Percentiles rank a stretch among this genome's conserved stretches.
These are phyloP conservation scores for Leccinum pellstonianum DNA, from an alignment of 768 basidiomycete genomes.

Conservation along the genomic window DNA sequence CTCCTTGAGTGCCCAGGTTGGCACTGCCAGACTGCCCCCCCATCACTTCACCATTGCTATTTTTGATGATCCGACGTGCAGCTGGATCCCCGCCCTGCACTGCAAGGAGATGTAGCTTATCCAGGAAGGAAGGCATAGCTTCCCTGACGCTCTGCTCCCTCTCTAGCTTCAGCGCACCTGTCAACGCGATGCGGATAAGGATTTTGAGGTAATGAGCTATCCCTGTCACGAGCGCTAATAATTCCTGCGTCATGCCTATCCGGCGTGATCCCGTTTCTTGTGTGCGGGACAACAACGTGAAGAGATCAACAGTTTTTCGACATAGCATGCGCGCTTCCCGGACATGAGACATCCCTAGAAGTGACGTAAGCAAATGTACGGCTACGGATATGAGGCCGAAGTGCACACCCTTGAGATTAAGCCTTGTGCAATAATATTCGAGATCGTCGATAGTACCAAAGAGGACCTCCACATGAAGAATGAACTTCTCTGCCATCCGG, in stretches of 20 bases:
- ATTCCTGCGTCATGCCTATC: conserved; percentile 96
- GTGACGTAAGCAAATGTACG: conserved; percentile 14
- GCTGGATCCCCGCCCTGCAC: conserved; percentile 80
- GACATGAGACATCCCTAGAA: conserved; percentile 92
- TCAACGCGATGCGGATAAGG: conserved; percentile 95
- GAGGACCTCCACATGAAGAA: conserved; percentile 95
- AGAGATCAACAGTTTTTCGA: conserved; percentile 97
- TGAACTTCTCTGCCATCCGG: conserved; percentile 98
- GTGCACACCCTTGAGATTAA: conserved; percentile 79
- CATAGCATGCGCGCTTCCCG: conserved; percentile 98
- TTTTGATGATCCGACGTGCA: conserved; percentile 72
- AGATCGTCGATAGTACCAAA: conserved; percentile 98
- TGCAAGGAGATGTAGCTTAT: conserved; percentile 89
- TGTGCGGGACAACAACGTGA: conserved; percentile 92
- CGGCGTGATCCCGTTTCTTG: conserved; percentile 88
- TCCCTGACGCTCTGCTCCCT: conserved; percentile 80
- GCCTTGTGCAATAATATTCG: conserved; percentile 78
- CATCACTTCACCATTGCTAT: conserved; percentile 64
- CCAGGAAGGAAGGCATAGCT: conserved; percentile 87
- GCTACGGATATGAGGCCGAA: neutral
- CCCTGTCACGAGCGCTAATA: conserved; percentile 97
- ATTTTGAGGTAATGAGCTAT: conserved; percentile 99
- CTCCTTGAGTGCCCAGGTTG: conserved; percentile 79
- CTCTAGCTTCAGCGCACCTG: conserved; percentile 93
- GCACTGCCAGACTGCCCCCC: conserved; percentile 35